Evolutionary conservation across 192 early-diverging fungal genomes (phyloP).

Genomic region (Backusella parvicylindrica): DNA sequence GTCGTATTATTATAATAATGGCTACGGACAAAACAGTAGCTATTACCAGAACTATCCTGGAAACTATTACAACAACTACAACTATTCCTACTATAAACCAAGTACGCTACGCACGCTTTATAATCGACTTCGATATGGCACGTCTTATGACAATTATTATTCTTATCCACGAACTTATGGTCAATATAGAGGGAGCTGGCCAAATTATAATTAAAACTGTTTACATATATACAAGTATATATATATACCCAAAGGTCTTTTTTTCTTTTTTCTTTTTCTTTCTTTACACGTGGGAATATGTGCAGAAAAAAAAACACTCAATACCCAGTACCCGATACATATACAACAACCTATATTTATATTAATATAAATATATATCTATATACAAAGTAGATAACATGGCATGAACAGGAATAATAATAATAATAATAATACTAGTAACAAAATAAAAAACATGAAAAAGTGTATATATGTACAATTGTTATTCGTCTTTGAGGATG

Average conservation of each 20-base stretch:
- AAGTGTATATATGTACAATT: neutral
- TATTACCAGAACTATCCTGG: neutral
- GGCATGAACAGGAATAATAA: neutral
- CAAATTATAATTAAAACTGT: neutral
- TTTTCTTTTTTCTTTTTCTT: neutral
- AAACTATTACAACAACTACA: neutral
- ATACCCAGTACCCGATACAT: too few relatives aligned
- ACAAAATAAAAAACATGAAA: neutral
- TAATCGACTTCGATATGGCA: neutral
- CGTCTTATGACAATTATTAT: neutral
- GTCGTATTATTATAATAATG: neutral
- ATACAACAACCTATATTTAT: neutral
- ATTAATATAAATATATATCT: neutral
- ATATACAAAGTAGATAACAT: neutral
- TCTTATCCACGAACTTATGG: neutral
- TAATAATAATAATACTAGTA: neutral
- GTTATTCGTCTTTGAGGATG: neutral
- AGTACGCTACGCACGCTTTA: neutral
- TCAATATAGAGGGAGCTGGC: neutral
- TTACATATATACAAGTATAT: neutral
- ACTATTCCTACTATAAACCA: neutral
- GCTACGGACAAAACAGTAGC: neutral
- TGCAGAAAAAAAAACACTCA: neutral
- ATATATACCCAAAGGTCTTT: too few relatives aligned
- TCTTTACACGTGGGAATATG: neutral